Conservation (phyloP, 305 asterid genomes). For the Fraxinus dipetala region DNA sequence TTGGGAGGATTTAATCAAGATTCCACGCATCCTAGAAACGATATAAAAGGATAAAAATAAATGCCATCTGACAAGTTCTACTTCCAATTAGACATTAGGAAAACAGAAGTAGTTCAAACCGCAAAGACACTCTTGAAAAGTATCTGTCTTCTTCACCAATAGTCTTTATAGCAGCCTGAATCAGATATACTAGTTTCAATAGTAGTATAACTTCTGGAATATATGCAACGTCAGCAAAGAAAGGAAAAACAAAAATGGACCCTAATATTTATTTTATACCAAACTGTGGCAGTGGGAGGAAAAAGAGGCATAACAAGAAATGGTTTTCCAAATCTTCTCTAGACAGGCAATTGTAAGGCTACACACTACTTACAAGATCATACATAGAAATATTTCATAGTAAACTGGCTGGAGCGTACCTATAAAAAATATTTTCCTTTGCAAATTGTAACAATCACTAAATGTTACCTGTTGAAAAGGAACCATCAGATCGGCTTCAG, state of each 20-base stretch:
- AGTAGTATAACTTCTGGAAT: conserved; percentile 23
- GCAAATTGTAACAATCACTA: not conserved
- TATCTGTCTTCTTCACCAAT: conserved; percentile 92
- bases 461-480: conserved; percentile 88
- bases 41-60: conserved; percentile 18
- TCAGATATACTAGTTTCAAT: conserved; percentile 26
- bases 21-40: conserved; percentile 70
- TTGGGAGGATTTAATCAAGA: conserved; percentile 60
- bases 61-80: not conserved
- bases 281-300: conserved; percentile 10
- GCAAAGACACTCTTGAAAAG: conserved; percentile 78
- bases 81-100: conserved; percentile 17
- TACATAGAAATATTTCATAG: conserved; percentile 11
- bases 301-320: conserved; percentile 12
- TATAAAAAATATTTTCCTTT: conserved; percentile 16
- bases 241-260: conserved; percentile 4
- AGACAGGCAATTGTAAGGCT: conserved; percentile 11
- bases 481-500: conserved; percentile 98
- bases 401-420: conserved; percentile 4
- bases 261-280: not conserved
- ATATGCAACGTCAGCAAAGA: conserved; percentile 12
- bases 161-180: conserved; percentile 92
- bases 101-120: conserved; percentile 41
- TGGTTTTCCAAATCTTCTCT: conserved; percentile 2
- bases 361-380: conserved; percentile 6